Percentiles rank a stretch among this genome's conserved stretches.
These are phyloP conservation scores for Beauveria asiatica DNA, from an alignment of 2,329 filamentous ascomycete species.

Conservation along the genomic window DNA sequence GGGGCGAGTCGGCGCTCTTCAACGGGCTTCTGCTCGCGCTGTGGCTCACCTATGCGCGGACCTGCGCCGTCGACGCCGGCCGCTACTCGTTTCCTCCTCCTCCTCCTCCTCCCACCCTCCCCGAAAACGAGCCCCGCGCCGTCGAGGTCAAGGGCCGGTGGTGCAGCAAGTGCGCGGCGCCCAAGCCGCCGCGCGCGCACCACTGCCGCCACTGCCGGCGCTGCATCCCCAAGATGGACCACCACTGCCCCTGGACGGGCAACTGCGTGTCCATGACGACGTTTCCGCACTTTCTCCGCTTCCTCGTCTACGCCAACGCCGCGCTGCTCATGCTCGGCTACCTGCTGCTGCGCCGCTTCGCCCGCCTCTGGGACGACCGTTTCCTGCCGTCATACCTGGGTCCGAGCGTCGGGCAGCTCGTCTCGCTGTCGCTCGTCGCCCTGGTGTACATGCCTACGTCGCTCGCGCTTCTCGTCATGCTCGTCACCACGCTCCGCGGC, in stretches of 20 bases:
- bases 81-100: constrained; percentile 34
- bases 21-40: constrained; percentile 57
- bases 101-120: too few species aligned
- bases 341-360: constrained; percentile 52
- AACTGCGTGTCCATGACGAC: constrained; percentile 79
- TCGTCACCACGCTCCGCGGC: constrained; percentile 52
- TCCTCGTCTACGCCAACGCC: constrained; percentile 60
- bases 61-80: constrained; percentile 50
- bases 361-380: constrained; percentile 55
- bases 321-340: constrained; percentile 54
- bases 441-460: constrained; percentile 50
- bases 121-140: constrained; percentile 17
- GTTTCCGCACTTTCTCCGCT: constrained; percentile 75
- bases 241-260: constrained; percentile 77
- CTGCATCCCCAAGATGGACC: constrained; percentile 75
- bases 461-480: constrained; percentile 55
- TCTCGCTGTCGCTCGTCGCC: constrained; percentile 51
- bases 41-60: constrained; percentile 60
- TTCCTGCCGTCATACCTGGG: constrained; percentile 66
- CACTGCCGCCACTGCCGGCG: constrained; percentile 70
- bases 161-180: constrained; percentile 68
- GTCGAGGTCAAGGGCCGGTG: constrained; percentile 39
- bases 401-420: constrained; percentile 50
- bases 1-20: constrained; percentile 50
- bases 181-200: constrained; percentile 70